A percentile compares a stretch with the other conserved stretches of the same genome.
phyloP scores from a whole-genome alignment of 495 filamentous ascomycete genomes.

The Aspergillus sparsus region DNA sequence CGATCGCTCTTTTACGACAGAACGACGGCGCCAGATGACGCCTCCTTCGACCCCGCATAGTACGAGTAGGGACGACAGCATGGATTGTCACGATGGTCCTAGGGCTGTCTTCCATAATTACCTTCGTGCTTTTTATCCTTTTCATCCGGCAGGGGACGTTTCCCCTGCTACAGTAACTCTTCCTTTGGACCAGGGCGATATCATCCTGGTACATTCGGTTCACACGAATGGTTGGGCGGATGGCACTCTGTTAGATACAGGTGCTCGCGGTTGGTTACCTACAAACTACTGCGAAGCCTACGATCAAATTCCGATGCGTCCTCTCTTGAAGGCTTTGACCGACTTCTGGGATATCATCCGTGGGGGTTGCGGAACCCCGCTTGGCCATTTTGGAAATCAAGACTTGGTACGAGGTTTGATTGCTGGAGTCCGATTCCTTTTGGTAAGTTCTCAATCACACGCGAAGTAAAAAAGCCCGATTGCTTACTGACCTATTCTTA shows the following conservation, averaged over 20 bases:
- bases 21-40: constrained; percentile 57
- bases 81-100: constrained; percentile 47
- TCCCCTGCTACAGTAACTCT: constrained; percentile 78
- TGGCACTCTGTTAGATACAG: constrained; percentile 87
- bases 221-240: constrained; percentile 99
- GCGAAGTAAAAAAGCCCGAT: not conserved
- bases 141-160: constrained; percentile 74
- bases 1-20: constrained; percentile 33
- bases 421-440: constrained; percentile 83
- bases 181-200: constrained; percentile 83
- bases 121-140: constrained; percentile 93
- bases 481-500: constrained; percentile 1
- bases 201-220: constrained; percentile 93
- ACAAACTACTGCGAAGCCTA: constrained; percentile 98
- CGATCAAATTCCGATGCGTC: constrained; percentile 80
- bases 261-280: constrained; percentile 91
- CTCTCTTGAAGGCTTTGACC: constrained; percentile 80
- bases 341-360: constrained; percentile 91
- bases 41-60: constrained; percentile 72
- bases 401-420: constrained; percentile 91
- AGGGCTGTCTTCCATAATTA: constrained; percentile 87
- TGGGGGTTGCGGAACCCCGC: constrained; percentile 62
- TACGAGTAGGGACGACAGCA: constrained; percentile 57
- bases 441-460: constrained; percentile 59
- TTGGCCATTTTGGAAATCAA: constrained; percentile 78